These are phyloP conservation scores for Lentinus brumalis DNA, from an alignment of 768 basidiomycete species.

Conservation along the genomic window DNA sequence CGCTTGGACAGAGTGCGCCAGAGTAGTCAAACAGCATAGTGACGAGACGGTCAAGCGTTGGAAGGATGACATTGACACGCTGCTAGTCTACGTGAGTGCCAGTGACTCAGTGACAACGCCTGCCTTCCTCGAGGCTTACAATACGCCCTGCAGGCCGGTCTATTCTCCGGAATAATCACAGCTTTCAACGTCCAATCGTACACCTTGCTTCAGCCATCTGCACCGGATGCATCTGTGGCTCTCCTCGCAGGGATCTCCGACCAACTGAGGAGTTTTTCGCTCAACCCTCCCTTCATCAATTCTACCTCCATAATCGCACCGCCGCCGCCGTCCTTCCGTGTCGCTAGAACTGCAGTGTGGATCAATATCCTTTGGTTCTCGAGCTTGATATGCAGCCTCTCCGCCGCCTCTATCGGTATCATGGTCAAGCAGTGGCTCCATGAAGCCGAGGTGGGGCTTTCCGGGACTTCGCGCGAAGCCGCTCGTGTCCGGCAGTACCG, in stretches of 20 bases:
- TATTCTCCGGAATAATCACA: conserved; percentile 26
- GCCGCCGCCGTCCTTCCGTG: no score
- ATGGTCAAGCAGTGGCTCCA: conserved; percentile 29
- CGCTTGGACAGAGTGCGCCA: conserved; percentile 5
- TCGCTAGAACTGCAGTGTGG: background rate
- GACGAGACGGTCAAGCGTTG: conserved; percentile 13
- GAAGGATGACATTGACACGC: conserved; percentile 20
- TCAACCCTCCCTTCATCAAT: background rate
- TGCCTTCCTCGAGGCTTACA: background rate
- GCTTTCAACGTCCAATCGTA: conserved; percentile 20
- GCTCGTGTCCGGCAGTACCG: conserved; percentile 24
- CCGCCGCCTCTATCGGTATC: conserved; percentile 23
- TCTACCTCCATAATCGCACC: no score
- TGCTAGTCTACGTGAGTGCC: conserved; percentile 20
- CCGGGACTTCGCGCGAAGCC: conserved; percentile 19
- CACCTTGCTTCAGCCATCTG: conserved; percentile 1
- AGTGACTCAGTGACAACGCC: background rate
- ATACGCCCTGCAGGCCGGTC: conserved; percentile 16
- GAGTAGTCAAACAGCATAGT: conserved; percentile 9
- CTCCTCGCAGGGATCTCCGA: conserved; percentile 6
- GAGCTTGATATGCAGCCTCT: conserved; percentile 25
- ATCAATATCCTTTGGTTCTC: conserved; percentile 25
- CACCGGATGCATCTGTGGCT: background rate
- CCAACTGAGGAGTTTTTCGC: background rate
- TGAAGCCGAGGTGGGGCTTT: conserved; percentile 15